Evolutionary conservation across 2,329 filamentous ascomycete genomes (phyloP).

Genomic region (Capronia coronata): DNA sequence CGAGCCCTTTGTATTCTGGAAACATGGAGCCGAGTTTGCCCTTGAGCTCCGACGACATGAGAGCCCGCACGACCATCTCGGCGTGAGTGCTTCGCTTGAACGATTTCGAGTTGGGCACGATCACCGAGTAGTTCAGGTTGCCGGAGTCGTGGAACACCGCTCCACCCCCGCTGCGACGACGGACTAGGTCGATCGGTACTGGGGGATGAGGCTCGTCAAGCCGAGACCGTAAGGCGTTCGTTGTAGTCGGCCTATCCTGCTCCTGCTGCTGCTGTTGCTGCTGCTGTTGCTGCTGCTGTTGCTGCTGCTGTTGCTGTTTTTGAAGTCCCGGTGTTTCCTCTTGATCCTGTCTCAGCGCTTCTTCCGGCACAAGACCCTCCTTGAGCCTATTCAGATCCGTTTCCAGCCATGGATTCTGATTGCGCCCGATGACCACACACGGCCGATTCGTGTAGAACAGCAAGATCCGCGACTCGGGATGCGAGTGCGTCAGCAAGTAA

Average conservation of each 20-base stretch:
- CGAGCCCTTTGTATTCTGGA: constrained; percentile 45
- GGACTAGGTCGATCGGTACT: constrained; percentile 58
- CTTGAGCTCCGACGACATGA: constrained; percentile 35
- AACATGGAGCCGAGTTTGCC: constrained; percentile 7
- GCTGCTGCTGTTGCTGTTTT: not conserved
- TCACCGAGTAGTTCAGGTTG: constrained; percentile 93
- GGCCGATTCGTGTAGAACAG: constrained; percentile 85
- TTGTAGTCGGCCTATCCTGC: not conserved
- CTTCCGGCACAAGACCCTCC: constrained; percentile 32
- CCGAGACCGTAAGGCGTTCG: not conserved
- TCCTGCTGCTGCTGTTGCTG: not conserved
- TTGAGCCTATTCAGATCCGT: constrained; percentile 63
- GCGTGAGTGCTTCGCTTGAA: constrained; percentile 87
- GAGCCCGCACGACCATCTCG: constrained; percentile 83
- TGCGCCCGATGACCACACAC: constrained; percentile 84
- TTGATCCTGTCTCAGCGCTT: not conserved
- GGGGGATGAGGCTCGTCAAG: not conserved
- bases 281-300: not conserved
- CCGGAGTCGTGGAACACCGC: constrained; percentile 90
- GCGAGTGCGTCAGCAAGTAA: constrained; percentile 69
- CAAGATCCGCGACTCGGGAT: constrained; percentile 66
- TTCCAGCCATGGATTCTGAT: constrained; percentile 97
- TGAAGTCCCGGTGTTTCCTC: too few species aligned
- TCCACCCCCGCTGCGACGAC: constrained; percentile 80
- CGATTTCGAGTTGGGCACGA: constrained; percentile 60